phyloP scores from a whole-genome alignment of 352 stramenopile species.

The Phytophthora pistaciae region DNA sequence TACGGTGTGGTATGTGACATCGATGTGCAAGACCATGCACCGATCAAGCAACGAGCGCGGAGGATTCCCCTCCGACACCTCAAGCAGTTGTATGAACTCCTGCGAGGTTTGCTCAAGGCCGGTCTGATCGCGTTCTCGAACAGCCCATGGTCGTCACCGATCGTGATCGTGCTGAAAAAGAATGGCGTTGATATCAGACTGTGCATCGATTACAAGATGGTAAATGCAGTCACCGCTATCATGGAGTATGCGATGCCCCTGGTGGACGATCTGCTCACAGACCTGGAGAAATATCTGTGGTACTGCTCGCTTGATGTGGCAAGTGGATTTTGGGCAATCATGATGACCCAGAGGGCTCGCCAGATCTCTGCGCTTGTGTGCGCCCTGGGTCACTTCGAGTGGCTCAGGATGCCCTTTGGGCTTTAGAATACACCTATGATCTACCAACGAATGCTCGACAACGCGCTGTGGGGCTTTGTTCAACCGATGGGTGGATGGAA shows the following conservation, averaged over 20 bases:
- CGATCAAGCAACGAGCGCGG: background rate
- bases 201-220: conserved; percentile 2
- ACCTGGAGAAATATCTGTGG: background rate
- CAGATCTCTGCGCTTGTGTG: background rate
- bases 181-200: background rate
- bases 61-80: background rate
- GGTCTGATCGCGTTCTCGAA: background rate
- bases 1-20: background rate
- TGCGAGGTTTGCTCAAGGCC: background rate
- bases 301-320: background rate
- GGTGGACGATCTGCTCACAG: background rate
- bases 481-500: background rate
- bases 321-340: background rate
- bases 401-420: background rate
- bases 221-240: background rate
- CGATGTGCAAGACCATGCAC: background rate
- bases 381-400: background rate
- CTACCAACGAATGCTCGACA: background rate
- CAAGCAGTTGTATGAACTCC: background rate
- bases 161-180: conserved; percentile 3
- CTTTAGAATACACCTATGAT: background rate
- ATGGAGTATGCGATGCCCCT: background rate
- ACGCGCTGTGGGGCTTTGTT: background rate
- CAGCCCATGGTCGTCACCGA: background rate
- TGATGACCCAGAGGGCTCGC: background rate